These are phyloP conservation scores for Rubia yunnanensis DNA, from an alignment of 257 asterid species.

Conservation along the genomic window DNA sequence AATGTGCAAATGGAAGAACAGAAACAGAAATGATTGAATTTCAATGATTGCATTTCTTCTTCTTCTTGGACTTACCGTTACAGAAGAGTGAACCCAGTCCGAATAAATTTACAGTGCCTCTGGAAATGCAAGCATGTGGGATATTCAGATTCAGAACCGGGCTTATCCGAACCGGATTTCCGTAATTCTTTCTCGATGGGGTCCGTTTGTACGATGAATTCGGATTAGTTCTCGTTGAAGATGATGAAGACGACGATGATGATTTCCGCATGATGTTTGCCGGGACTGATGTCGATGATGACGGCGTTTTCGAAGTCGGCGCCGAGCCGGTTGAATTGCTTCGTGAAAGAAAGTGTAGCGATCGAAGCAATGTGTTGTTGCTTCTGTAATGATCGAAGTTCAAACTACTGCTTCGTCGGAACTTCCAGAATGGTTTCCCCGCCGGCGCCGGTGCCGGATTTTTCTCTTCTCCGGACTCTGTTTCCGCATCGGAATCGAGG, in stretches of 20 bases:
- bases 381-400: conserved; percentile 30
- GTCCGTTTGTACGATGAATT: conserved; percentile 16
- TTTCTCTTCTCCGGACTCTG: conserved; percentile 15
- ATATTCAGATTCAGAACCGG: conserved; percentile 77
- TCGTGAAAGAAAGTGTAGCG: conserved; percentile 49
- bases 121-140: conserved; percentile 54
- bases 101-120: conserved; percentile 48
- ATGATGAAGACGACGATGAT: conserved; percentile 21
- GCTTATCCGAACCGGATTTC: conserved; percentile 44
- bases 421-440: conserved; percentile 60
- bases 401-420: conserved; percentile 62
- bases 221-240: conserved; percentile 11
- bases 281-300: conserved; percentile 9
- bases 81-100: conserved; percentile 65
- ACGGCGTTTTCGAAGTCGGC: conserved; percentile 36
- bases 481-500: conserved; percentile 22
- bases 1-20: neutral
- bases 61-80: conserved; percentile 63
- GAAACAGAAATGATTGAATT: neutral
- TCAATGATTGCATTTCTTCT: conserved; percentile 35
- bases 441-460: conserved; percentile 12
- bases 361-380: conserved; percentile 36
- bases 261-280: conserved; percentile 27
- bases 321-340: conserved; percentile 87
- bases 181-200: conserved; percentile 47